Evolutionary conservation across 139 green algal species (phyloP).

Genomic region (Tetradesmus obliquus): DNA sequence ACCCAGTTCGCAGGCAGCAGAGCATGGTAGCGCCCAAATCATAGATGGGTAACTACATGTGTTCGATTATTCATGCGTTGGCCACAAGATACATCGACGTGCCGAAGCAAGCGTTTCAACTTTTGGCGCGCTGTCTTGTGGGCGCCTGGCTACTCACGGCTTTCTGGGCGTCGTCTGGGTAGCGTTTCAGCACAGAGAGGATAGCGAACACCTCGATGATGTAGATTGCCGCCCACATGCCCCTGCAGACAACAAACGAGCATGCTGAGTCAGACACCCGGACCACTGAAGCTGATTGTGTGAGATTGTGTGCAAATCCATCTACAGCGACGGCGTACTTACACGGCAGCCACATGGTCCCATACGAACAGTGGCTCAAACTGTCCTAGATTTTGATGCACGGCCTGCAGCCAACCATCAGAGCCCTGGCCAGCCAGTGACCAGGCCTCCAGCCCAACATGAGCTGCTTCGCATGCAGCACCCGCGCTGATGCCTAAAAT

Average conservation of each 20-base stretch:
- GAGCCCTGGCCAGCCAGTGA: not conserved
- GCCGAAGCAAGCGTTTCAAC: not conserved
- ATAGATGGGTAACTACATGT: no score
- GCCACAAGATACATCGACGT: not conserved
- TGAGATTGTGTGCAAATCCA: not conserved
- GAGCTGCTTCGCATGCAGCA: not conserved
- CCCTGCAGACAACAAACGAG: conserved; percentile 46
- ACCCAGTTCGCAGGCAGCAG: no score
- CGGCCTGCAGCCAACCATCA: not conserved
- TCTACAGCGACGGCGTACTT: not conserved
- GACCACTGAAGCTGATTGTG: not conserved
- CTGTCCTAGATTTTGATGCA: conserved; percentile 39
- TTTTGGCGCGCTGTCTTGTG: not conserved
- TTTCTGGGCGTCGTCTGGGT: conserved; percentile 45
- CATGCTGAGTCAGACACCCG: not conserved
- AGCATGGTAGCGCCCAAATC: no score
- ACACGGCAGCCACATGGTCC: conserved; percentile 72
- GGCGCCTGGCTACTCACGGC: conserved; percentile 43
- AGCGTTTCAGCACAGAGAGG: conserved; percentile 62
- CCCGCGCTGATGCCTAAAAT: conserved; percentile 70
- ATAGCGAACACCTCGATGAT: conserved; percentile 72
- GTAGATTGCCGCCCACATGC: conserved; percentile 72
- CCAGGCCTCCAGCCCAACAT: not conserved
- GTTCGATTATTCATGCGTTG: not conserved
- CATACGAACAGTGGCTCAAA: conserved; percentile 61